Percentiles rank a stretch among this genome's conserved stretches.
These are phyloP conservation scores for Scheffersomyces stambukii DNA, from an alignment of 1,139 yeast genomes.

Conservation along the genomic window DNA sequence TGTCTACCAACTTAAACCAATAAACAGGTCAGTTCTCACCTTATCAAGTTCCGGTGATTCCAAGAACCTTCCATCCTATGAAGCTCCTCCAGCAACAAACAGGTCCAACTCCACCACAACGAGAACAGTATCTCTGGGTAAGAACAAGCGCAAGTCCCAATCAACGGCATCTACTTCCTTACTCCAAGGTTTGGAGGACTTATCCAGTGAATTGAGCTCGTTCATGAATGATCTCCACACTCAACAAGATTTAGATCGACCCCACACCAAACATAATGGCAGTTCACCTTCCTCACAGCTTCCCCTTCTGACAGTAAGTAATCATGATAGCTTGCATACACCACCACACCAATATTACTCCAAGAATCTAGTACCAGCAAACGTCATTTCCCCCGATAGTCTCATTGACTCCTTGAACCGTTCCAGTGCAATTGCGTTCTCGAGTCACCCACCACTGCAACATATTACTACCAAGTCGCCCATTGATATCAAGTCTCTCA, in stretches of 20 bases:
- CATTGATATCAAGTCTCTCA: too few relatives aligned
- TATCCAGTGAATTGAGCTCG: slow-evolving; percentile 27
- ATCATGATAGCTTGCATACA: too few relatives aligned
- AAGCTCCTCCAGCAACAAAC: slow-evolving; percentile 7
- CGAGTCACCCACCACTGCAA: too few relatives aligned
- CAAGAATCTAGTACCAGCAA: slow-evolving; percentile 4
- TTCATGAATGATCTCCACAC: slow-evolving; percentile 5
- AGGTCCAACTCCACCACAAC: too few relatives aligned
- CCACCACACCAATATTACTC: slow-evolving; percentile 1
- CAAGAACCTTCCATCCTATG: slow-evolving; percentile 2
- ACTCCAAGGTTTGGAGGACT: slow-evolving; percentile 24
- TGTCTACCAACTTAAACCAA: slow-evolving; percentile 27
- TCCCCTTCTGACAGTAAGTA: too few relatives aligned
- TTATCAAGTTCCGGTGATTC: slow-evolving; percentile 15
- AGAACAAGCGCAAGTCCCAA: slow-evolving; percentile 9
- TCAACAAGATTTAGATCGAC: slow-evolving; percentile 1
- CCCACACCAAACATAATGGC: not conserved
- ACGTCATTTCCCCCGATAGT: slow-evolving; percentile 3
- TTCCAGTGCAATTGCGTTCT: not conserved
- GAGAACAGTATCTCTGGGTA: too few relatives aligned
- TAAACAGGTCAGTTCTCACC: slow-evolving; percentile 29
- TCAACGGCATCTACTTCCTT: slow-evolving; percentile 14
- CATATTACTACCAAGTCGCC: too few relatives aligned
- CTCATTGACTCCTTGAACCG: slow-evolving; percentile 5
- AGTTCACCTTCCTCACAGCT: not conserved